Base-by-base conservation (phyloP, 2,329 filamentous ascomycete genomes). In the Hypoxylon sp. region DNA sequence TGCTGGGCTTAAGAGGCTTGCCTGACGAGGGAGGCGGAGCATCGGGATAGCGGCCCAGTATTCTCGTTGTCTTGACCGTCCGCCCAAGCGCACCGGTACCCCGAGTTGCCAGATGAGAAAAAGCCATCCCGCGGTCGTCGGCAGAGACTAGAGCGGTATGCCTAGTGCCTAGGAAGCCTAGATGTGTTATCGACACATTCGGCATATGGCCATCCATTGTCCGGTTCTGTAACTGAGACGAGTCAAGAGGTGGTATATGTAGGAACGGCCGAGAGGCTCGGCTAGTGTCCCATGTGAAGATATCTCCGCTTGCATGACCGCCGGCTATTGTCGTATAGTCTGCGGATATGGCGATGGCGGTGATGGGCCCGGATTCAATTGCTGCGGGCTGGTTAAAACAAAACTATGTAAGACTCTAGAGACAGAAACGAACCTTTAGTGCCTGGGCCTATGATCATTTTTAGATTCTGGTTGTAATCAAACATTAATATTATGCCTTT, bases 401-500 rank as follows among this genome's bases (percentile, higher is more conserved):
- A 56, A 23, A 56, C 21, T 19, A 7, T 32, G 14, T 9, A 34
- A 38, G 38, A 34, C 23, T 6, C 10, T 3, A 30, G 28, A 52
- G 32, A 57, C 56, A n/a, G n/a, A 7, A 41, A 63, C 84, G 73
- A 80, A 92, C 92, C 92, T 85, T 96, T 97, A 0, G 94, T 97
- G 34, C 95, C 94, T 32, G 93, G 92, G 1, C 96, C 96, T 70
- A 99, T 93, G 63, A 98, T 97, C 74, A 92, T 91, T 80, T 97
- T 98, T 63, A 98, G 83, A 73, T 92, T 96, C 80, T 99, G 96
- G 78, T 97, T 93, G 79, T 98, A 98, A 82, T 99, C 97, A 82
- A 99, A 99, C 65, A 98, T 90, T 77, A 99, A 84, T 63, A 98
- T 92, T 79, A 98, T 90, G 59, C 97, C 96, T 80, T 97, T 98